These are phyloP conservation scores for Lachancea nothofagi DNA, from an alignment of 805 yeast genomes.

Conservation along the genomic window DNA sequence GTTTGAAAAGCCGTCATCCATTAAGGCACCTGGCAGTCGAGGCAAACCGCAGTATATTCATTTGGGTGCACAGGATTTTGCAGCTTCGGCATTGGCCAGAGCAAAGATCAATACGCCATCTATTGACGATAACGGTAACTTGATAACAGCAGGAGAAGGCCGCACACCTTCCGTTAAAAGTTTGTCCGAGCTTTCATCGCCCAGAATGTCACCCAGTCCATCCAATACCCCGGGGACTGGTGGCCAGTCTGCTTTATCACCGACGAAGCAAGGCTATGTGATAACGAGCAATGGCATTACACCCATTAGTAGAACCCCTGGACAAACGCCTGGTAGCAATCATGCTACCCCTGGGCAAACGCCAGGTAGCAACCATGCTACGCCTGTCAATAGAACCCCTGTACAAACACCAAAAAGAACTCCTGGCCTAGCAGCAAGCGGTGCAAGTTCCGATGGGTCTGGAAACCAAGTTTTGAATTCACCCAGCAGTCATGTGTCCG, in stretches of 20 bases:
- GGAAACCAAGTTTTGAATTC: slow-evolving; percentile 13
- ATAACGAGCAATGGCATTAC: slow-evolving; percentile 25
- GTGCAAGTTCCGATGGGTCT: slow-evolving; percentile 8
- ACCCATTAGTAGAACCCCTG: slow-evolving; percentile 7
- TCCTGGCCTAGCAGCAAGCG: slow-evolving; percentile 4
- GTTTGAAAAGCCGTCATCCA: neutral
- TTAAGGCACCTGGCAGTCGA: neutral
- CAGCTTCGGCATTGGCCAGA: slow-evolving; percentile 13
- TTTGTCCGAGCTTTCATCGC: slow-evolving; percentile 10
- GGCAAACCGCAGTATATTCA: slow-evolving; percentile 28
- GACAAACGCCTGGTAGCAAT: too few species aligned
- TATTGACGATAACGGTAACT: slow-evolving; percentile 35
- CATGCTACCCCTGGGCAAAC: too few species aligned
- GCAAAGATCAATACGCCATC: slow-evolving; percentile 33
- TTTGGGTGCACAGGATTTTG: slow-evolving; percentile 13
- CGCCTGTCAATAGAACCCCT: slow-evolving; percentile 8
- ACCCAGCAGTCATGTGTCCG: slow-evolving; percentile 24
- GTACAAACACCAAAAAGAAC: slow-evolving; percentile 1
- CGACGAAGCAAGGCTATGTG: slow-evolving; percentile 8
- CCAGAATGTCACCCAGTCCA: slow-evolving; percentile 9
- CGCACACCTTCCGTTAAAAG: slow-evolving; percentile 14
- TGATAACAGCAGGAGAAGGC: slow-evolving; percentile 30
- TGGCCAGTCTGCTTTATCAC: slow-evolving; percentile 2
- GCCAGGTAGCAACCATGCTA: slow-evolving; percentile 26
- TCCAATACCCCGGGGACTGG: neutral